phyloP scores from a whole-genome alignment of 495 filamentous ascomycete genomes.

The Pyronema domesticum region DNA sequence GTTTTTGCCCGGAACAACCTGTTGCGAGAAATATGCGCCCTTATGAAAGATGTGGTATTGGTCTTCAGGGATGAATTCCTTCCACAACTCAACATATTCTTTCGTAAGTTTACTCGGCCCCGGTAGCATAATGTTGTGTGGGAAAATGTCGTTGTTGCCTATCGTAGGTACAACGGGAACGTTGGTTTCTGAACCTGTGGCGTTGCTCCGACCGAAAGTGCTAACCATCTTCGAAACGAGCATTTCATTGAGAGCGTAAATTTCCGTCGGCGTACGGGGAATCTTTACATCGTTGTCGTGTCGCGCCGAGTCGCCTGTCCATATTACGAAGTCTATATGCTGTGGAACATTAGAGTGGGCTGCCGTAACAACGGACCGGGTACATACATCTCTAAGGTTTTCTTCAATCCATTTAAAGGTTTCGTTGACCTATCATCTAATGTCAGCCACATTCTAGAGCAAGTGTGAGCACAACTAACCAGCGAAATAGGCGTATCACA shows the following conservation, averaged over 20 bases:
- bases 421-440: constrained; percentile 33
- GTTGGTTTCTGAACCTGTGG: constrained; percentile 27
- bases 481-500: constrained; percentile 73
- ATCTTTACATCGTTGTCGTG: constrained; percentile 82
- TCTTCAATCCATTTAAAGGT: constrained; percentile 86
- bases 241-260: constrained; percentile 54
- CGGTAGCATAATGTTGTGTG: constrained; percentile 77
- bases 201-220: constrained; percentile 43
- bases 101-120: constrained; percentile 77
- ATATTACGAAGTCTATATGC: constrained; percentile 82
- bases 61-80: constrained; percentile 72
- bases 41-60: constrained; percentile 82
- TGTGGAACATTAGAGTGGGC: background rate
- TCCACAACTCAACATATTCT: constrained; percentile 57
- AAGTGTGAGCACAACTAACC: constrained; percentile 25
- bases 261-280: constrained; percentile 55
- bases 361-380: background rate
- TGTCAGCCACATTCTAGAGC: background rate
- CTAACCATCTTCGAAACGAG: constrained; percentile 60
- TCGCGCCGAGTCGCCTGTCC: constrained; percentile 91
- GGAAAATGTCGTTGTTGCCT: constrained; percentile 94
- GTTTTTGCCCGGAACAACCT: constrained; percentile 63
- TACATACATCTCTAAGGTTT: constrained; percentile 47
- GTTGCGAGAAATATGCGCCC: constrained; percentile 85
- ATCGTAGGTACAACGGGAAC: constrained; percentile 80